A percentile compares a stretch with the other conserved stretches of the same genome.
Conservation (phyloP, 2,329 filamentous ascomycete genomes). For the Fusarium dlaminii region DNA sequence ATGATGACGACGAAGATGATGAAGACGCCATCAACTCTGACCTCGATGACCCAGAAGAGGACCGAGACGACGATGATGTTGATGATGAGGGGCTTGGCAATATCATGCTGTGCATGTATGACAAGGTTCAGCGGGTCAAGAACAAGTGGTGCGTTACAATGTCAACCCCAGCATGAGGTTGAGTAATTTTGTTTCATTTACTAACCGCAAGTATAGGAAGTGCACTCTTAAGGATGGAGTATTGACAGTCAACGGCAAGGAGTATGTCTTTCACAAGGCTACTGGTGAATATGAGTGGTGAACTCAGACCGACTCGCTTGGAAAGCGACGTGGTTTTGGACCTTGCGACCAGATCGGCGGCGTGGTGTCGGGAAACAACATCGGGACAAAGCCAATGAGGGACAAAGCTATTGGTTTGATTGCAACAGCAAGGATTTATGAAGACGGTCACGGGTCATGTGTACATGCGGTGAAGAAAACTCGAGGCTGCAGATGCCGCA, state of each 20-base stretch:
- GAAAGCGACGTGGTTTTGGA: slow-evolving; percentile 2
- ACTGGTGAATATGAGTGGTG: slow-evolving; percentile 99
- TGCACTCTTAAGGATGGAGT: slow-evolving; percentile 98
- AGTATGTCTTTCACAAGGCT: slow-evolving; percentile 98
- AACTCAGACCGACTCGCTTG: background rate
- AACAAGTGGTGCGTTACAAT: slow-evolving; percentile 80
- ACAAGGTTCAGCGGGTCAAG: slow-evolving; percentile 99
- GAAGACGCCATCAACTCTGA: slow-evolving; percentile 99
- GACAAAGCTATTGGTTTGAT: background rate
- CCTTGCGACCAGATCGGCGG: background rate
- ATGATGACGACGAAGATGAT: slow-evolving; percentile 71
- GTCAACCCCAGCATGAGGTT: background rate
- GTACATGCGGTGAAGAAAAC: slow-evolving; percentile 13
- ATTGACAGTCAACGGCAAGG: slow-evolving; percentile 89
- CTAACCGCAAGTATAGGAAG: slow-evolving; percentile 69
- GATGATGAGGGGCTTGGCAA: slow-evolving; percentile 85
- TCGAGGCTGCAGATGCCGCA: slow-evolving; percentile 26
- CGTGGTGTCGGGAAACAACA: slow-evolving; percentile 5
- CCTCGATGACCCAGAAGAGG: slow-evolving; percentile 92
- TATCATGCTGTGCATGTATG: slow-evolving; percentile 98
- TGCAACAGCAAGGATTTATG: slow-evolving; percentile 1
- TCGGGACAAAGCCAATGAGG: slow-evolving; percentile 12
- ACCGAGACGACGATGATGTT: slow-evolving; percentile 83
- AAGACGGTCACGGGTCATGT: slow-evolving; percentile 17
- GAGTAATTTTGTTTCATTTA: slow-evolving; percentile 6